Base-by-base conservation (phyloP, 83 land plant genomes). In the Picea abies region DNA sequence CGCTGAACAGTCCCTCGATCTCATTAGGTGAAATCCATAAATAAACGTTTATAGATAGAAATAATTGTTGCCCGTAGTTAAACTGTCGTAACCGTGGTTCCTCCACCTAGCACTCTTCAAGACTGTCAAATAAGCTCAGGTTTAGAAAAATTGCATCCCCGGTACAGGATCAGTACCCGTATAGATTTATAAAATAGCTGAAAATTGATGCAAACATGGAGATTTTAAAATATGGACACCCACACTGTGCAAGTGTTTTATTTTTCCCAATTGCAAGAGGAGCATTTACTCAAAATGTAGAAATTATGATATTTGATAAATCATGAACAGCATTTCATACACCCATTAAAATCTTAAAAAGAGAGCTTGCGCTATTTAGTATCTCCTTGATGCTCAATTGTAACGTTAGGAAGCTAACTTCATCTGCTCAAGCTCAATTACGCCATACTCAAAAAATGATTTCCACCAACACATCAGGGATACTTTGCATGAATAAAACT, bases 251-350 rank as follows among this genome's bases (percentile, higher is more conserved):
- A 44, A 9, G 4, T 17, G 23, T 52, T 39, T 41, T 44, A 56
- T 56, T 56, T 39, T 73, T 73, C 14, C 15, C 12, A 22, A 44
- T 44, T 8, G 10, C 39, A 35, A 8, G 37, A 7, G 49, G 7
- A 17, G 39, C 72, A 68, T 29, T 68, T 68, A 26, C 22, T 73
- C 25, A 39, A 41, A 73, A 73, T 10, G 12, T 73, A 41, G 29
- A 73, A n/a, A 73, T 23, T 9, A 17, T 73, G 60, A 73, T 47
- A 14, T 26, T 73, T 73, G 3, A 73, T 22, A 73, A 73, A 73
- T 41, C 49, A 73, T n/a, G 56, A 2, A 4, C 25, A 47, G 2
- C 10, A 19, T 72, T 47, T 73, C 23, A 15, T 3, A 56, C 60
- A 56, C 60, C 60, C 16, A 56, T 56, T 56, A 56, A 56, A 56